These are phyloP conservation scores for Leishmania martiniquensis DNA, from an alignment of 208 protist genomes.

Conservation along the genomic window DNA sequence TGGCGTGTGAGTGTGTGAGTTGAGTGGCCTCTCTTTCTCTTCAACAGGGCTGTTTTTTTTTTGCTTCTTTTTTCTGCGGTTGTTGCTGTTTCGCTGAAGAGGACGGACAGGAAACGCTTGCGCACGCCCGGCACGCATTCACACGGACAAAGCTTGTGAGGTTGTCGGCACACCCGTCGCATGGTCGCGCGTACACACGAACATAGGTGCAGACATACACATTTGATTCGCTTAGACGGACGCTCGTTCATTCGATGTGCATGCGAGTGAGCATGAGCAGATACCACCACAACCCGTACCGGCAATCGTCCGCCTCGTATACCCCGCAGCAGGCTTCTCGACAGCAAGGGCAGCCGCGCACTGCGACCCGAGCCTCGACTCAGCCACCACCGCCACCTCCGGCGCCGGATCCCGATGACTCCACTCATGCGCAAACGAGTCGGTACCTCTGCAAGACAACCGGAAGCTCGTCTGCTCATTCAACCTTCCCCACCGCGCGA, in stretches of 20 bases:
- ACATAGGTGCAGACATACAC: slow-evolving; percentile 4
- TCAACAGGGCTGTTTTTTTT: too few species aligned
- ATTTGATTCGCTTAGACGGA: neutral
- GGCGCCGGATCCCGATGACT: neutral
- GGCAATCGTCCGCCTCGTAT: slow-evolving; percentile 23
- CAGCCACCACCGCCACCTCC: neutral
- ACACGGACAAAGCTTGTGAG: neutral
- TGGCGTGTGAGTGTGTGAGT: too few species aligned
- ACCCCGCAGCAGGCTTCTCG: neutral
- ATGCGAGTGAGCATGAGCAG: slow-evolving; percentile 18
- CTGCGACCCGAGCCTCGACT: neutral
- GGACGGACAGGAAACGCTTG: too few species aligned
- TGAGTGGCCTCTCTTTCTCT: too few species aligned
- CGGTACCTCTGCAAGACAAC: neutral
- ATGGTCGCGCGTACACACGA: too few species aligned
- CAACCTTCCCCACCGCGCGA: neutral
- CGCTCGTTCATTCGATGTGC: neutral
- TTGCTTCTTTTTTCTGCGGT: neutral
- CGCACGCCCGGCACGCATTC: neutral
- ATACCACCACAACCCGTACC: slow-evolving; percentile 37
- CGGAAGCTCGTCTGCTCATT: neutral
- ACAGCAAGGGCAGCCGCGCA: neutral
- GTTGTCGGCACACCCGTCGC: too few species aligned
- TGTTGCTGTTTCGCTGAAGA: too few species aligned
- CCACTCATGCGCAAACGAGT: neutral